These are phyloP conservation scores for Fermentozyma sake DNA, from an alignment of 1,139 yeast species.

Conservation along the genomic window DNA sequence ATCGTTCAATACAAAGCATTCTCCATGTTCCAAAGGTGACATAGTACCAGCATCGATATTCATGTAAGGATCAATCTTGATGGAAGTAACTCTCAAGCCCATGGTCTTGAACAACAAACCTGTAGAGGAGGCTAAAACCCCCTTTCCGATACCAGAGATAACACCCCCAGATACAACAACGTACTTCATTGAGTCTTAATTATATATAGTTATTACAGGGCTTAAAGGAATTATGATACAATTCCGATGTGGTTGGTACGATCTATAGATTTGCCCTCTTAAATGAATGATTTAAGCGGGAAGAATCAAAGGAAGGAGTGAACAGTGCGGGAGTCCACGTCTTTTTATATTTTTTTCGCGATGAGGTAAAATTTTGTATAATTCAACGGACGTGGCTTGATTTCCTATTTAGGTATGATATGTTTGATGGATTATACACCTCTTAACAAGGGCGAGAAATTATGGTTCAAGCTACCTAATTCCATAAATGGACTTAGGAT, in stretches of 20 bases:
- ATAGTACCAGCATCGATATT: slow-evolving; percentile 99
- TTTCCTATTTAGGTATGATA: slow-evolving; percentile 21
- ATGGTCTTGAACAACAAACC: slow-evolving; percentile 91
- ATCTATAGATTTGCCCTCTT: slow-evolving; percentile 39
- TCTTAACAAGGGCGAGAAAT: slow-evolving; percentile 6
- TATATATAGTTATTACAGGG: slow-evolving; percentile 2
- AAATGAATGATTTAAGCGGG: slow-evolving; percentile 47
- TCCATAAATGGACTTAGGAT: no score
- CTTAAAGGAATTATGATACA: slow-evolving; percentile 3
- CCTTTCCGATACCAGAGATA: slow-evolving; percentile 98
- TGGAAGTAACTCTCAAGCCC: slow-evolving; percentile 92
- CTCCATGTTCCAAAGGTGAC: slow-evolving; percentile 99
- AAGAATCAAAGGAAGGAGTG: slow-evolving; percentile 26
- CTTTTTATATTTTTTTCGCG: slow-evolving; percentile 11
- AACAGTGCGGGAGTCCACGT: slow-evolving; percentile 6
- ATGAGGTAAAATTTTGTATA: slow-evolving; percentile 4
- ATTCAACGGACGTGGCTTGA: slow-evolving; percentile 13
- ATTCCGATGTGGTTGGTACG: slow-evolving; percentile 1
- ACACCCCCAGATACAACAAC: slow-evolving; percentile 99
- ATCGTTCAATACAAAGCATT: slow-evolving; percentile 93
- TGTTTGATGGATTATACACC: slow-evolving; percentile 31
- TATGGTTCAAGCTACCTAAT: no score
- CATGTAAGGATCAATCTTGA: slow-evolving; percentile 98
- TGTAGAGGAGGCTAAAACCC: slow-evolving; percentile 94
- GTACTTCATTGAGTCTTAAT: slow-evolving; percentile 99